A percentile compares a stretch with the other conserved stretches of the same genome.
phyloP scores from a whole-genome alignment of 441 rosid genomes.

The Jatropha multifida region DNA sequence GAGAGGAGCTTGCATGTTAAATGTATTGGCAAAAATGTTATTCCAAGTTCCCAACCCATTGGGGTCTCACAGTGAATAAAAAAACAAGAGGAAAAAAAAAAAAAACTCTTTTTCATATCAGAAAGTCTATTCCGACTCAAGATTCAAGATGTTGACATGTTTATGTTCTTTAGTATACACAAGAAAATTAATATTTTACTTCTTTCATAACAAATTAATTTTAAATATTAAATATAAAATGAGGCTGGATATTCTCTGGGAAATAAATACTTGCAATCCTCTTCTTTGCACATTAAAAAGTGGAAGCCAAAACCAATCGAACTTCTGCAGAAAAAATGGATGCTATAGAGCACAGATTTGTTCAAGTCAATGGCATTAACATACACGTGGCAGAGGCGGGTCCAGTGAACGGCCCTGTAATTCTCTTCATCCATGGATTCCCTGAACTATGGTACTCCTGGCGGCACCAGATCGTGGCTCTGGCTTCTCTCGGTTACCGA shows the following conservation, averaged over 20 bases:
- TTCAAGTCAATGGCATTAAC: slow-evolving; percentile 60
- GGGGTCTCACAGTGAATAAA: too few species aligned
- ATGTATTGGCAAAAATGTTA: too few species aligned
- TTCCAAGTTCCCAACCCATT: too few species aligned
- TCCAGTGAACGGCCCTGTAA: slow-evolving; percentile 40
- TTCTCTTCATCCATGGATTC: slow-evolving; percentile 75
- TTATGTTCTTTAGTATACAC: too few species aligned
- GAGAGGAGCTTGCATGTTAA: neutral
- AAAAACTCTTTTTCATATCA: too few species aligned
- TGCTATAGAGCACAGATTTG: slow-evolving; percentile 43
- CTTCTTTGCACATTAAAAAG: neutral
- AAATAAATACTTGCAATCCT: neutral
- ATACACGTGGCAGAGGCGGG: slow-evolving; percentile 70
- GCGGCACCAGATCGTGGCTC: slow-evolving; percentile 70
- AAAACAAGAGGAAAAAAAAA: too few species aligned
- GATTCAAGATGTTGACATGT: too few species aligned
- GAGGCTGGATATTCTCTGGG: neutral
- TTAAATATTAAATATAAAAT: too few species aligned
- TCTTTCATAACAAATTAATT: too few species aligned
- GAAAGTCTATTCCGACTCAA: too few species aligned
- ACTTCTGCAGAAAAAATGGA: slow-evolving; percentile 24
- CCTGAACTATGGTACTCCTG: slow-evolving; percentile 83
- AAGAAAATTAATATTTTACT: too few species aligned
- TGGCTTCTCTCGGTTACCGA: slow-evolving; percentile 67
- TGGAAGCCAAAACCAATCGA: neutral